These are phyloP conservation scores for Scytalidium lignicola DNA, from an alignment of 2,329 filamentous ascomycete species.

Conservation along the genomic window DNA sequence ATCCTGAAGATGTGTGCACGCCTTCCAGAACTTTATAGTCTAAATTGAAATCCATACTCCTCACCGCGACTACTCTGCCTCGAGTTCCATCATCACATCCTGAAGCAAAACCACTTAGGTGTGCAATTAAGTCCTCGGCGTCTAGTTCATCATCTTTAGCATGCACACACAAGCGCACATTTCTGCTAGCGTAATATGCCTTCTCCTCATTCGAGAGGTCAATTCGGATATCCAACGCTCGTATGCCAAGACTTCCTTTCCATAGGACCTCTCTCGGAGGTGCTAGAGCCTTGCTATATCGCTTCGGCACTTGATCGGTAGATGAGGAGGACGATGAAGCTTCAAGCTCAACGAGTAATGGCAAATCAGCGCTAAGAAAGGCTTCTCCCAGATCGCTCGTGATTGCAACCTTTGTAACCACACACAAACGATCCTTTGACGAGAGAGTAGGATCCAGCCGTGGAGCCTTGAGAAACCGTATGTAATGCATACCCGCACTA, in stretches of 20 bases:
- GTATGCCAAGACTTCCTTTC: constrained; percentile 21
- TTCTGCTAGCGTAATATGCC: neutral
- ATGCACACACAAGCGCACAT: constrained; percentile 15
- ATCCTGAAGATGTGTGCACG: neutral
- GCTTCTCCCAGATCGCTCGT: constrained; percentile 59
- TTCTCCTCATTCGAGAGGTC: constrained; percentile 8
- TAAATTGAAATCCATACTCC: constrained; percentile 17
- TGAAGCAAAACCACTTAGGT: constrained; percentile 1
- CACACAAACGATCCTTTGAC: neutral
- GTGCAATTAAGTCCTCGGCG: constrained; percentile 8
- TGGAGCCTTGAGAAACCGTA: constrained; percentile 65
- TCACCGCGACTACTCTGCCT: constrained; percentile 16
- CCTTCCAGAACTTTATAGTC: neutral
- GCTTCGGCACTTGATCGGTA: neutral
- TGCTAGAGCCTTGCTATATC: constrained; percentile 3
- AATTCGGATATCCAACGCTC: constrained; percentile 17
- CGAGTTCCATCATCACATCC: neutral
- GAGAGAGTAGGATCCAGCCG: constrained; percentile 33
- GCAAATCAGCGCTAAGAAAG: constrained; percentile 25
- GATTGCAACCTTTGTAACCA: constrained; percentile 53
- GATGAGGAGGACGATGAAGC: neutral
- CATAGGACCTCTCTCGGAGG: constrained; percentile 14
- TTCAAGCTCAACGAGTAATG: constrained; percentile 13
- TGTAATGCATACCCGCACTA: constrained; percentile 46
- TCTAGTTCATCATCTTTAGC: constrained; percentile 6